Evolutionary conservation across 2,329 filamentous ascomycete genomes (phyloP), one percentile per base, ranked within the genome.

Genomic region (Fusarium duplospermum): DNA sequence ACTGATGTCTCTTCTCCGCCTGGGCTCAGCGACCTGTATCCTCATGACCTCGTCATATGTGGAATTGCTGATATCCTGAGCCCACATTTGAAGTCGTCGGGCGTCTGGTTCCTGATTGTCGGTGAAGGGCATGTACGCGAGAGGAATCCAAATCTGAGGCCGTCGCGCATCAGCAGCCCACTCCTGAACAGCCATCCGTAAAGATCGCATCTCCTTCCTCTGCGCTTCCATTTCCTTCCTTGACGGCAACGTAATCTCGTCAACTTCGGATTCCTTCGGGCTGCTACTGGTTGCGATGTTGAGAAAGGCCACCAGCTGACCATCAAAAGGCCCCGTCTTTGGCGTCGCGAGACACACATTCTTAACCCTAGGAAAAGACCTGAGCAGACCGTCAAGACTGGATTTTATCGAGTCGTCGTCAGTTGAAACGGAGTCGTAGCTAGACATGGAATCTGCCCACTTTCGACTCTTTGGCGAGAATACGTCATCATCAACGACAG

Each of bases 71-170:
- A 86, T 84, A 70, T 89, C 89, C 78, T 89, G 87, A 29, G 85
- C 84, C 88, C 88, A 89, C 4, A 86, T 88, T 67, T 87, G 87
- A 50, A 89, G 73, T 65, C 81, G 83, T 35, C 86, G 82, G 47
- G 83, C 80, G 73, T 88, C 82, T 58, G 84, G 78, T 22, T 82
- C 79, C 16, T 84, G 85, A 14, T 80, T 73, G 1, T 81, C 79
- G 56, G 82, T 82, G n/a, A 84, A 62, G 8, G 86, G 86, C 82
- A 89, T 86, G 52, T 79, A 81, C 57, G 84, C 82, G 62, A 89
- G 76, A 4, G 86, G 82, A 20, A 89, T 81, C 87, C 87, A 89
- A 10, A 87, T 80, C 60, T 84, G 82, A 2, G 87, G 87, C 2
- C 85, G 74, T 11, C 80, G 79, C 14, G 81, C 56, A 9, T 81